phyloP scores from a whole-genome alignment of 2,329 filamentous ascomycete genomes.

The Ceratocystis ficicola region DNA sequence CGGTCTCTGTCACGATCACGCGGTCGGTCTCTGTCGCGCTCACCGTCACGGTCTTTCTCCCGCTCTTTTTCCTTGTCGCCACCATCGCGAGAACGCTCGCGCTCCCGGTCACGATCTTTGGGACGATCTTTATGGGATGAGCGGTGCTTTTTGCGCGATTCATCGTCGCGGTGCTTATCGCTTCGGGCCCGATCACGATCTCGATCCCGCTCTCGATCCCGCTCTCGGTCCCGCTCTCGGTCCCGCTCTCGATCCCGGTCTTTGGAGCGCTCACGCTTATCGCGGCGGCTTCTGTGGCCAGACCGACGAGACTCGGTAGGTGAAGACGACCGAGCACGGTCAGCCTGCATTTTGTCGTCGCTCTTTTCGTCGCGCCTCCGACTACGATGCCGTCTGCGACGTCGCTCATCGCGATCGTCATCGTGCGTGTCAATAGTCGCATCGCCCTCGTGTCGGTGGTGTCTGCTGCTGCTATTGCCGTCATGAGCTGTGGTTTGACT shows the following conservation, averaged over 20 bases:
- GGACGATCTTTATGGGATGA: constrained; percentile 36
- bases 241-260: constrained; percentile 31
- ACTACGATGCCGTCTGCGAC: constrained; percentile 36
- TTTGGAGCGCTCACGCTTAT: constrained; percentile 40
- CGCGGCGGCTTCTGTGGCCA: constrained; percentile 45
- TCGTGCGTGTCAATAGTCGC: constrained; percentile 6
- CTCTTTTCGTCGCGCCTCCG: constrained; percentile 39
- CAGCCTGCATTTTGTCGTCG: constrained; percentile 36
- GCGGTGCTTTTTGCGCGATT: constrained; percentile 32
- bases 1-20: constrained; percentile 31
- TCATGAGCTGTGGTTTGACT: constrained; percentile 25
- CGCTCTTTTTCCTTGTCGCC: constrained; percentile 24
- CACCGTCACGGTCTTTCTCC: constrained; percentile 28
- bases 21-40: constrained; percentile 23
- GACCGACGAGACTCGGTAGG: constrained; percentile 46
- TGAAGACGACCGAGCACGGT: constrained; percentile 54
- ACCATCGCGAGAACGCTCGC: constrained; percentile 33
- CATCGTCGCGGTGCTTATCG: constrained; percentile 38
- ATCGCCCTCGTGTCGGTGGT: constrained; percentile 16
- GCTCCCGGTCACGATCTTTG: constrained; percentile 29
- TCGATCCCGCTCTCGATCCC: constrained; percentile 26
- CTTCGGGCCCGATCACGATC: constrained; percentile 28
- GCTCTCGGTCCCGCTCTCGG: constrained; percentile 26
- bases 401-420: constrained; percentile 26
- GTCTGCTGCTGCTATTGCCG: constrained; percentile 5